Conservation (phyloP, 371 early-diverging fungal genomes). For the Batkoa obscura region DNA sequence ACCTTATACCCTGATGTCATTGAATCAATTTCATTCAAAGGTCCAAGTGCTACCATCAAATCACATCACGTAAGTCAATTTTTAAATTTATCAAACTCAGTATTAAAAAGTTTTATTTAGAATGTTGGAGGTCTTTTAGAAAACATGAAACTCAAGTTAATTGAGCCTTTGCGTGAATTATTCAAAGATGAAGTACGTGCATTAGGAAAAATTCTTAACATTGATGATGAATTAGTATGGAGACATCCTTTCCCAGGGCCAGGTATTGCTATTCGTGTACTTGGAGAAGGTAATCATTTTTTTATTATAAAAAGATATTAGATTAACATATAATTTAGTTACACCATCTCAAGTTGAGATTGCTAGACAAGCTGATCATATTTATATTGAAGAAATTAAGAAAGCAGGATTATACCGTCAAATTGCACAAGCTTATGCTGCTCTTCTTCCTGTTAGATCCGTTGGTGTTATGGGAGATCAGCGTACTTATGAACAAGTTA, state of each 20-base stretch:
- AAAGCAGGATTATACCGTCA: slow-evolving; percentile 85
- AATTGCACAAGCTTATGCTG: slow-evolving; percentile 95
- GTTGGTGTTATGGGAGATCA: slow-evolving; percentile 98
- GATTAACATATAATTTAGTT: slow-evolving; percentile 16
- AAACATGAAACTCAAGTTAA: slow-evolving; percentile 90
- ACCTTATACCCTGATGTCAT: slow-evolving; percentile 97
- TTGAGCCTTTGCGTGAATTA: slow-evolving; percentile 91
- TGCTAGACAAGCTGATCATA: slow-evolving; percentile 83
- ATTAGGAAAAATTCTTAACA: slow-evolving; percentile 64
- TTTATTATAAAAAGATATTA: too few species aligned
- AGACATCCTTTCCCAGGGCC: slow-evolving; percentile 98
- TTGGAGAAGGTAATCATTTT: slow-evolving; percentile 42
- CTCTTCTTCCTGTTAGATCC: slow-evolving; percentile 79
- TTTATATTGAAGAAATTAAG: slow-evolving; percentile 95
- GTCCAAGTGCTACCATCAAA: slow-evolving; percentile 94
- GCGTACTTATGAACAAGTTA: slow-evolving; percentile 95
- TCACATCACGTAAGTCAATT: slow-evolving; percentile 52
- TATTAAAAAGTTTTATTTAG: too few species aligned
- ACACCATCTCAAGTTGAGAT: slow-evolving; percentile 80
- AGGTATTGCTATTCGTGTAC: slow-evolving; percentile 89
- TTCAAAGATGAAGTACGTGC: slow-evolving; percentile 98
- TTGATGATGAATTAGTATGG: slow-evolving; percentile 91
- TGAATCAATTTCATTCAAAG: slow-evolving; percentile 96
- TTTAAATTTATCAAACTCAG: too few species aligned
- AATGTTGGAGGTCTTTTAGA: slow-evolving; percentile 93